Evolutionary conservation across 148 eudicot species (phyloP).

Genomic region (Rhododendron vialii): DNA sequence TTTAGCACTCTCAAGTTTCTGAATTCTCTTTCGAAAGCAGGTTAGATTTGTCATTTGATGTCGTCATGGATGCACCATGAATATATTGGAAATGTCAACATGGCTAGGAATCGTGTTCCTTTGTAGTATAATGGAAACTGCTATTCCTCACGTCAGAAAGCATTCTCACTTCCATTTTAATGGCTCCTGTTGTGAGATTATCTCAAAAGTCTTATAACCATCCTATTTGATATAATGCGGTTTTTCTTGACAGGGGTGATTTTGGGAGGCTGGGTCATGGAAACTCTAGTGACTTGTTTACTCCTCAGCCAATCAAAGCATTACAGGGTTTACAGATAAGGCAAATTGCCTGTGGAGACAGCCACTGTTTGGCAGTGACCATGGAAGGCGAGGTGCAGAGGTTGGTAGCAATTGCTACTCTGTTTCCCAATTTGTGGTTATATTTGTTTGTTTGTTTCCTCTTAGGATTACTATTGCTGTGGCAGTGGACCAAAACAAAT

Average conservation of each 20-base stretch:
- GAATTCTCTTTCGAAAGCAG: not conserved
- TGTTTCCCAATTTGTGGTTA: not conserved
- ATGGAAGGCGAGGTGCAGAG: slow-evolving; percentile 84
- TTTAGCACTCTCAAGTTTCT: not conserved
- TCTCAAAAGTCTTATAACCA: not conserved
- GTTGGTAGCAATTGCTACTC: slow-evolving; percentile 36
- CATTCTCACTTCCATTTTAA: not conserved
- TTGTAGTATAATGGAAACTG: not conserved
- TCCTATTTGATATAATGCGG: not conserved
- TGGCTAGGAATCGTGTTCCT: not conserved
- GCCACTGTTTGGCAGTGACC: slow-evolving; percentile 95
- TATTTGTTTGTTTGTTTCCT: not conserved
- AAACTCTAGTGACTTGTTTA: slow-evolving; percentile 84
- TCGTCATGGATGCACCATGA: not conserved
- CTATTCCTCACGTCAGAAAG: not conserved
- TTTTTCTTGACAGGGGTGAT: slow-evolving; percentile 72
- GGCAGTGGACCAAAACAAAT: not conserved
- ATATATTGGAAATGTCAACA: not conserved
- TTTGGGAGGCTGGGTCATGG: slow-evolving; percentile 99
- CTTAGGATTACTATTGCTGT: not conserved
- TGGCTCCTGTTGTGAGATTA: not conserved
- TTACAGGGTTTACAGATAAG: slow-evolving; percentile 65
- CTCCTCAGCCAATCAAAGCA: slow-evolving; percentile 86
- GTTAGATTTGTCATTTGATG: not conserved
- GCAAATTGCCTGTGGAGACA: slow-evolving; percentile 97